These are phyloP conservation scores for Zalerion maritima DNA, from an alignment of 495 filamentous ascomycete genomes.

Conservation along the genomic window DNA sequence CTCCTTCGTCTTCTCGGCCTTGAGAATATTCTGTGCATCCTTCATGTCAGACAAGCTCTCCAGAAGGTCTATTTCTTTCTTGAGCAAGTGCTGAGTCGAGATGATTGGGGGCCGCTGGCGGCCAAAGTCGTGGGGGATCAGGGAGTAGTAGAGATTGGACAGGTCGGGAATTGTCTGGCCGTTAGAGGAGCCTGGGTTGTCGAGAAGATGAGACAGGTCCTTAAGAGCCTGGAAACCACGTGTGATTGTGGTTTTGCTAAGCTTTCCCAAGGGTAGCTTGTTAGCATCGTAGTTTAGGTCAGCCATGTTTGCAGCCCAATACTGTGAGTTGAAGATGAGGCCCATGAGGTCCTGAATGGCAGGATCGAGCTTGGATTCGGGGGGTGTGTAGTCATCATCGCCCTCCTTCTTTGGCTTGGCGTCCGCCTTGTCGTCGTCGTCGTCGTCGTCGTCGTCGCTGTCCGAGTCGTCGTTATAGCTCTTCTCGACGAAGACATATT, in stretches of 20 bases:
- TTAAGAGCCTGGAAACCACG: constrained; percentile 60
- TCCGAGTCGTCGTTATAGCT: constrained; percentile 50
- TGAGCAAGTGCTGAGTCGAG: constrained; percentile 34
- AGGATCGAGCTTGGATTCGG: constrained; percentile 39
- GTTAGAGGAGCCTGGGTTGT: constrained; percentile 24
- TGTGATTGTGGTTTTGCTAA: constrained; percentile 59
- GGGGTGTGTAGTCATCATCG: constrained; percentile 12
- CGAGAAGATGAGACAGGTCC: constrained; percentile 50
- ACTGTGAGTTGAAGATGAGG: constrained; percentile 68
- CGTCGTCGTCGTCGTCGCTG: constrained; percentile 48
- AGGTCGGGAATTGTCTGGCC: constrained; percentile 37
- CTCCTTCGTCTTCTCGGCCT: constrained; percentile 32
- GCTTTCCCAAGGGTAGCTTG: constrained; percentile 71
- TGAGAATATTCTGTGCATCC: constrained; percentile 64
- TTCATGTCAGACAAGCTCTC: constrained; percentile 73
- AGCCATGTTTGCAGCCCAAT: constrained; percentile 49
- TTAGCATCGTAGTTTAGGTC: constrained; percentile 59
- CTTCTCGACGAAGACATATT: constrained; percentile 66
- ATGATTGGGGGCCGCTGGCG: constrained; percentile 57
- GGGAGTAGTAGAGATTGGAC: constrained; percentile 62
- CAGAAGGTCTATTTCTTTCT: constrained; percentile 60
- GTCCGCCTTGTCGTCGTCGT: constrained; percentile 19
- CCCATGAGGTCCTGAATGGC: constrained; percentile 52
- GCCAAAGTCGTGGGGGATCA: constrained; percentile 73
- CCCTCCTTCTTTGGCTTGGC: constrained; percentile 15